phyloP scores from a whole-genome alignment of 2,329 filamentous ascomycete genomes.

The Rachicladosporium sp. region DNA sequence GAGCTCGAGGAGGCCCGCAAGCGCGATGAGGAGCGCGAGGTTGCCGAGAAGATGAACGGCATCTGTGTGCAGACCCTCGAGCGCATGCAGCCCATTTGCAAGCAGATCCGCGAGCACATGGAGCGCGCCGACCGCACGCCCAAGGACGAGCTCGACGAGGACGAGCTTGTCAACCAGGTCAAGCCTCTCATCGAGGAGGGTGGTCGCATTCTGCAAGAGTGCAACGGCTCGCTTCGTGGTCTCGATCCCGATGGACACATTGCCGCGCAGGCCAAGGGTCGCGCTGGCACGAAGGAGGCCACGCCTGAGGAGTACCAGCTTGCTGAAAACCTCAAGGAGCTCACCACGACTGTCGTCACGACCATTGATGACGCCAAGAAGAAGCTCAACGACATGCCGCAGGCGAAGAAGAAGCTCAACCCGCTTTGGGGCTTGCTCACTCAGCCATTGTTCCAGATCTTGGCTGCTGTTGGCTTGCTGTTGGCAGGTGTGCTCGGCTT shows the following conservation, averaged over 20 bases:
- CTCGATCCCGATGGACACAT: conserved; percentile 84
- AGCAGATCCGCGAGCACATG: conserved; percentile 74
- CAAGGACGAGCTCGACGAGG: conserved; percentile 81
- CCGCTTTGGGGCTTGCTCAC: conserved; percentile 73
- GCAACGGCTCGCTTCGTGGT: conserved; percentile 74
- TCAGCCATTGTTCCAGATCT: conserved; percentile 84
- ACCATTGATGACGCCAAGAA: conserved; percentile 81
- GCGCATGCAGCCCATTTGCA: conserved; percentile 72
- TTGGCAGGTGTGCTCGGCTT: conserved; percentile 73
- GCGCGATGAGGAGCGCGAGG: conserved; percentile 57
- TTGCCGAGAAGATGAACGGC: conserved; percentile 61
- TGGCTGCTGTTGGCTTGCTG: conserved; percentile 75
- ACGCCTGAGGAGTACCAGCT: conserved; percentile 74
- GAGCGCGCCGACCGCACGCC: conserved; percentile 68
- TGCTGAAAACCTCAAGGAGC: conserved; percentile 73
- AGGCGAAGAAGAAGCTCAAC: conserved; percentile 89
- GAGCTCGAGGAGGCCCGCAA: conserved; percentile 38
- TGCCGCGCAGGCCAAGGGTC: conserved; percentile 71
- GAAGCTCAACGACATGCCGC: conserved; percentile 81
- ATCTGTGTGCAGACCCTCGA: conserved; percentile 71
- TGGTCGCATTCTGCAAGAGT: conserved; percentile 67
- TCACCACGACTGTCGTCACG: conserved; percentile 67
- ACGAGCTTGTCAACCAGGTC: conserved; percentile 74
- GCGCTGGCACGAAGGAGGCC: conserved; percentile 60
- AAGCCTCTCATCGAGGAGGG: conserved; percentile 83